Conservation (phyloP, 2,329 filamentous ascomycete species). For the Hypoxylon rubiginosum region DNA sequence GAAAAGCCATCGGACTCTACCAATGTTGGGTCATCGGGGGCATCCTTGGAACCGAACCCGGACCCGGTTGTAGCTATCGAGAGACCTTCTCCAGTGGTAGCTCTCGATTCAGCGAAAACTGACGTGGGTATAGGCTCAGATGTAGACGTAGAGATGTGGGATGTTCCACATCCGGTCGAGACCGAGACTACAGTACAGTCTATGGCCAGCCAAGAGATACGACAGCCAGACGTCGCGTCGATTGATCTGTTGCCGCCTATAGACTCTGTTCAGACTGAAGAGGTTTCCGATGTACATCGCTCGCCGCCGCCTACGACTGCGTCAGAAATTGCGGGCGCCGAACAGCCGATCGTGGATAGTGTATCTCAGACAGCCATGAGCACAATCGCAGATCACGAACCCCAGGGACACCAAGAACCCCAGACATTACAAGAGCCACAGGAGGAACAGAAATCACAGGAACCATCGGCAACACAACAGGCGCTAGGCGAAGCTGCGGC, state of each 20-base stretch:
- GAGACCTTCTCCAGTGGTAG: not conserved
- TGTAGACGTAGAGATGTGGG: conserved; percentile 35
- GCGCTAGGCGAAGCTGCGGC: conserved; percentile 17
- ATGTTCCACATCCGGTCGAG: conserved; percentile 16
- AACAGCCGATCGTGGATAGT: conserved; percentile 7
- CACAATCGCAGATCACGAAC: conserved; percentile 1
- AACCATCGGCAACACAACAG: not conserved
- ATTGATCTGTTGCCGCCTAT: not conserved
- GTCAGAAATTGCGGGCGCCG: not conserved
- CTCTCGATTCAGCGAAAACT: conserved; percentile 2
- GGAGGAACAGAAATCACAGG: not conserved
- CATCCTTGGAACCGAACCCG: conserved; percentile 27
- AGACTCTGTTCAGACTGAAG: conserved; percentile 10
- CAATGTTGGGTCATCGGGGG: not conserved
- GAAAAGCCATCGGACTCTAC: conserved; percentile 9
- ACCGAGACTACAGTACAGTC: not conserved
- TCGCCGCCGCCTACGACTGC: conserved; percentile 6
- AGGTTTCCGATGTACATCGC: not conserved
- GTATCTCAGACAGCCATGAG: conserved; percentile 1
- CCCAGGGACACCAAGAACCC: not conserved
- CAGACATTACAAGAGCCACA: not conserved
- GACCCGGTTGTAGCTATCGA: conserved; percentile 20
- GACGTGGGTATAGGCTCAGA: too few species aligned
- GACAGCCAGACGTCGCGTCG: conserved; percentile 1
- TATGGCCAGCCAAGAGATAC: conserved; percentile 2